Conservation (phyloP, 2,329 filamentous ascomycete genomes). For the Fusarium pininemorale region DNA sequence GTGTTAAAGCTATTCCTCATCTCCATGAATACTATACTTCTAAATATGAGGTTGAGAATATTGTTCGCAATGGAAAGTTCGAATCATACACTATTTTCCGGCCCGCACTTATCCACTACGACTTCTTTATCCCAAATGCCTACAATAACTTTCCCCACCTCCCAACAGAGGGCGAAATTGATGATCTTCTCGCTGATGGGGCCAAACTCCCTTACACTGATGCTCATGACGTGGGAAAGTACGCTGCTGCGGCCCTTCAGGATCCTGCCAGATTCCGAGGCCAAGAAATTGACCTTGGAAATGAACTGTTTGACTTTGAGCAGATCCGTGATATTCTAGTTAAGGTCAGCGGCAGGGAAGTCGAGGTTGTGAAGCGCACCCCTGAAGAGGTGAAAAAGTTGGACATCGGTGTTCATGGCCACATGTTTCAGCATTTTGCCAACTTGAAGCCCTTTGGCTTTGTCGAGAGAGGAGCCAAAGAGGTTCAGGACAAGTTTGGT, state of each 20-base stretch:
- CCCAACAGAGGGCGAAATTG: constrained; percentile 41
- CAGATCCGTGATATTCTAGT: constrained; percentile 25
- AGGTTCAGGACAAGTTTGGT: constrained; percentile 1
- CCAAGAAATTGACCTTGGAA: constrained; percentile 45
- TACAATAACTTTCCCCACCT: constrained; percentile 44
- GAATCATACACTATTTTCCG: constrained; percentile 48
- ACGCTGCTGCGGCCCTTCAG: constrained; percentile 45
- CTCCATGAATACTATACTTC: constrained; percentile 48
- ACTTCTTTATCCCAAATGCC: constrained; percentile 39
- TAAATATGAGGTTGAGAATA: constrained; percentile 50
- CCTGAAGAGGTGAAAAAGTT: constrained; percentile 3
- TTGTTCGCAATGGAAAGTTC: constrained; percentile 43
- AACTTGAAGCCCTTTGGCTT: constrained; percentile 8
- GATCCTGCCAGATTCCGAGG: constrained; percentile 44
- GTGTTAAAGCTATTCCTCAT: not conserved
- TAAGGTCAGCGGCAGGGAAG: constrained; percentile 44
- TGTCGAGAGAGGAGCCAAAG: not conserved
- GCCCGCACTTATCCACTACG: constrained; percentile 42
- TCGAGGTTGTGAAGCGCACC: constrained; percentile 32
- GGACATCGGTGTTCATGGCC: not conserved
- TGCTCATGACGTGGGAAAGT: constrained; percentile 45
- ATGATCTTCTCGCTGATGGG: constrained; percentile 34
- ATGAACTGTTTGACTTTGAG: constrained; percentile 44
- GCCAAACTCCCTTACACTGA: constrained; percentile 43
- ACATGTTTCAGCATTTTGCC: constrained; percentile 20